Base-by-base conservation (phyloP, 257 asterid species). In the Petrea volubilis region DNA sequence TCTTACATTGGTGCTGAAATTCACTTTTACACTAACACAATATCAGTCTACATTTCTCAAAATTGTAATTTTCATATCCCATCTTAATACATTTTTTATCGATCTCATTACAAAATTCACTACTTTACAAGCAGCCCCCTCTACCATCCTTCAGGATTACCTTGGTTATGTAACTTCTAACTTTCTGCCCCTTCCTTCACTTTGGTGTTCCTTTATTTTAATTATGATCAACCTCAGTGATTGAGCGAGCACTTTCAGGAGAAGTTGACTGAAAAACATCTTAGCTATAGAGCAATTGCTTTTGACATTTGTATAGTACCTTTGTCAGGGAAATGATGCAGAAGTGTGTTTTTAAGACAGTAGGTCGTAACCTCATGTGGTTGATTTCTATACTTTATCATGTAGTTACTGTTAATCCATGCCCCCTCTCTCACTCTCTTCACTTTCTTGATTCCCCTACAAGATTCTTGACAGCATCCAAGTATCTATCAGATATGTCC, bases 381-480 rank as follows among this genome's bases (percentile, higher is more conserved):
- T 44, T 34, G 38, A 55, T 28, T 69, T 9, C 36, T 36, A 61
- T 23, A 11, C 14, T 46, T 43, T 46, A 25, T 40, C 11, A 36
- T 34, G 38, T 34, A 29, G 27, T 78, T 71, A 18, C 63, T 31
- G 33, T 72, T 75, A 71, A 41, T 44, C 36, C 66, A 62, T 58
- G 41, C 51, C 74, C 28, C 21, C 70, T 59, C 58, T 63, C 76
- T 66, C 33, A 55, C 41, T 44, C 65, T 70, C 79, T 75, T 63
- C 51, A 50, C 29, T 64, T 57, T 40, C 40, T 38, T 72, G 64
- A 40, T 25, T 66, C 27, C 18, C 57, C 44, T 59, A 64, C 63
- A 85, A 93, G 98, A 88, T 91, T 86, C 97, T 94, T 55, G 98
- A 94, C 72, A 82, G 92, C 88, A 89, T 94, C 78, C 98, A 94